phyloP scores from a whole-genome alignment of 495 filamentous ascomycete species.

The Talaromyces borbonicus region DNA sequence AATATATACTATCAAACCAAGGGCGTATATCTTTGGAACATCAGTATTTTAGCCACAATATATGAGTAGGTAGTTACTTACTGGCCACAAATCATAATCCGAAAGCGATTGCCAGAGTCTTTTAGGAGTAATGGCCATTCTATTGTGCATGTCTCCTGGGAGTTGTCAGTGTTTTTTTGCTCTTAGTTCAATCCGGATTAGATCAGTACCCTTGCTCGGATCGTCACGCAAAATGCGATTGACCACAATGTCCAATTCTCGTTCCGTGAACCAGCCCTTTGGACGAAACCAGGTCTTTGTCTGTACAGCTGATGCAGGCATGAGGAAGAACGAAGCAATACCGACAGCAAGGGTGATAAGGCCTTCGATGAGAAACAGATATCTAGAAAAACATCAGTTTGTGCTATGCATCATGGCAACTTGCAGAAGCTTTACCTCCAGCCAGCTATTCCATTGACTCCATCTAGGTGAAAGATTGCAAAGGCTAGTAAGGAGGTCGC shows the following conservation, averaged over 20 bases:
- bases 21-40: background rate
- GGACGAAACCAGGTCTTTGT: slow-evolving; percentile 50
- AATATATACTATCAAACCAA: slow-evolving; percentile 8
- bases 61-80: background rate
- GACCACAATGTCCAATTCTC: slow-evolving; percentile 53
- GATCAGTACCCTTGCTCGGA: slow-evolving; percentile 45
- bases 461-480: slow-evolving; percentile 51
- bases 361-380: slow-evolving; percentile 38
- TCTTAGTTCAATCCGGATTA: slow-evolving; percentile 1
- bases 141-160: slow-evolving; percentile 8
- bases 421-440: slow-evolving; percentile 43
- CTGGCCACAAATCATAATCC: slow-evolving; percentile 54
- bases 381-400: background rate
- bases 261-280: slow-evolving; percentile 54
- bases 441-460: slow-evolving; percentile 38
- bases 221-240: slow-evolving; percentile 57
- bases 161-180: background rate
- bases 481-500: slow-evolving; percentile 49
- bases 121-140: slow-evolving; percentile 42
- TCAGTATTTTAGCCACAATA: background rate
- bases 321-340: slow-evolving; percentile 43
- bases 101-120: slow-evolving; percentile 38
- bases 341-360: slow-evolving; percentile 43
- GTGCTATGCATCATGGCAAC: background rate
- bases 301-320: slow-evolving; percentile 52